phyloP scores from a whole-genome alignment of 1,139 yeast species.

The Debaryomyces fabryi region DNA sequence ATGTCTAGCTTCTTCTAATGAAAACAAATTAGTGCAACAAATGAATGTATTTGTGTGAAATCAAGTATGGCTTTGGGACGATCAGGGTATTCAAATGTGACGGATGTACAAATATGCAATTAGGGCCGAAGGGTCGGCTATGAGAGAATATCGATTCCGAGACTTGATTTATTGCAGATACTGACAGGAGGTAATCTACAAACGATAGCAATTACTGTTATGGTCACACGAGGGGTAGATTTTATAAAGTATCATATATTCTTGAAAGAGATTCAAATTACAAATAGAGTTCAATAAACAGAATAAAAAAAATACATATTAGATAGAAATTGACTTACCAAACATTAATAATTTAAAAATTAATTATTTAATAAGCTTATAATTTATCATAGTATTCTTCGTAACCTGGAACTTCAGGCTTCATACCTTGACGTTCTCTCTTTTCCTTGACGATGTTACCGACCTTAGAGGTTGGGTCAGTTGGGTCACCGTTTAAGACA shows the following conservation, averaged over 20 bases:
- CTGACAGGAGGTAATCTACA: background rate
- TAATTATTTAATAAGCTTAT: constrained; percentile 47
- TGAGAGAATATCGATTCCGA: background rate
- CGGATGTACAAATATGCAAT: background rate
- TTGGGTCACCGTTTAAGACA: constrained; percentile 86
- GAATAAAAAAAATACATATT: constrained; percentile 9
- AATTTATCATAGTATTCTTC: constrained; percentile 99
- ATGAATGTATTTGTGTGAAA: background rate
- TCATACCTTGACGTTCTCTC: constrained; percentile 97
- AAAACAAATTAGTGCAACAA: background rate
- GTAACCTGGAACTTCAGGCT: constrained; percentile 98
- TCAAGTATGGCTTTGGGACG: background rate
- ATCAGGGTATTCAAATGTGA: background rate
- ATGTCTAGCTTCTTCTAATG: background rate
- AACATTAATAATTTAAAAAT: constrained; percentile 8
- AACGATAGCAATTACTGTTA: background rate
- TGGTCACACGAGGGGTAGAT: background rate
- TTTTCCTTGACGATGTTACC: constrained; percentile 88
- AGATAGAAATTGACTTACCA: constrained; percentile 8
- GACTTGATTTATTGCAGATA: background rate
- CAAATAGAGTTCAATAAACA: constrained; percentile 7
- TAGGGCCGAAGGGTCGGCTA: background rate
- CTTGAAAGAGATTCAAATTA: constrained; percentile 13
- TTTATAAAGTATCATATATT: constrained; percentile 11
- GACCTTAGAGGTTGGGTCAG: constrained; percentile 91